Conservation (phyloP, 2,329 filamentous ascomycete genomes). For the Calonectria pauciramosa region DNA sequence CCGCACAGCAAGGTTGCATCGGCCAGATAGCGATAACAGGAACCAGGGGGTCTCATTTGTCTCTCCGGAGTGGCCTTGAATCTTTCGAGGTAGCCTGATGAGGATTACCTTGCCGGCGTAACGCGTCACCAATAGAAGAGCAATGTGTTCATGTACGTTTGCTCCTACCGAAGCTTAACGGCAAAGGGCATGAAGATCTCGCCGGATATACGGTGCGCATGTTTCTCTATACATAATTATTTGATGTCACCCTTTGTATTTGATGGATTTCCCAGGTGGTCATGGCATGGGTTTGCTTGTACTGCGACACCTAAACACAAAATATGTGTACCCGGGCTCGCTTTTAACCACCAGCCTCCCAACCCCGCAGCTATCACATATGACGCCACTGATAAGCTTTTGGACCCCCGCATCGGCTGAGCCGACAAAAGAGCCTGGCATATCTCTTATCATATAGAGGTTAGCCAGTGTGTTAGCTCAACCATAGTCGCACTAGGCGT, state of each 20-base stretch:
- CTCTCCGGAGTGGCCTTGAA: not conserved
- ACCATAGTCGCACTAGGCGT: too few species aligned
- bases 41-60: not conserved
- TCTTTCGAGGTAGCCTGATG: not conserved
- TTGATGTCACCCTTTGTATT: not conserved
- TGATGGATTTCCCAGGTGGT: not conserved
- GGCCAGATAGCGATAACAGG: not conserved
- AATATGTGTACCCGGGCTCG: not conserved
- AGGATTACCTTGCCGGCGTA: not conserved
- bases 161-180: not conserved
- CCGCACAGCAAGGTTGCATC: not conserved
- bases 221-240: not conserved
- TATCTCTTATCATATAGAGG: not conserved
- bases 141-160: not conserved
- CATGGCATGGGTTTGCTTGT: not conserved
- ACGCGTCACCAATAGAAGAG: not conserved
- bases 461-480: not conserved
- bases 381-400: slow-evolving; percentile 11
- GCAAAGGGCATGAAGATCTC: not conserved
- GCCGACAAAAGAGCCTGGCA: not conserved
- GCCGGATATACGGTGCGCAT: not conserved
- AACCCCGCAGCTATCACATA: not conserved
- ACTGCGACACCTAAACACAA: not conserved
- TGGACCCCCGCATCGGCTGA: not conserved
- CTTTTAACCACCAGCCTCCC: not conserved